Evolutionary conservation across 164 flowering plant genomes (phyloP).

Genomic region (Piper longum): DNA sequence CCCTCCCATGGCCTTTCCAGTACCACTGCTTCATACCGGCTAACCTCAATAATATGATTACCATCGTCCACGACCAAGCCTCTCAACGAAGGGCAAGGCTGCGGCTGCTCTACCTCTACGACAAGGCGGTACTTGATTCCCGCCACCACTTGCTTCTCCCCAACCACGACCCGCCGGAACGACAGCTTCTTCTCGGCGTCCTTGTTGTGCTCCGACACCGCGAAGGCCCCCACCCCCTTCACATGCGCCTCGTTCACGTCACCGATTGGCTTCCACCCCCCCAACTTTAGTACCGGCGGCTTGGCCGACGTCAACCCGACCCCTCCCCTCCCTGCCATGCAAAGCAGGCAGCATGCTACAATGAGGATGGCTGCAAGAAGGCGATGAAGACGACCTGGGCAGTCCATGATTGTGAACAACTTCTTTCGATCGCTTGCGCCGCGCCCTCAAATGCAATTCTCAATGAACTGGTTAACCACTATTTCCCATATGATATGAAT

Average conservation of each 20-base stretch:
- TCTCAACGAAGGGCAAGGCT: neutral
- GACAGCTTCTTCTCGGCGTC: neutral
- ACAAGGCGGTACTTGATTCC: conserved; percentile 10
- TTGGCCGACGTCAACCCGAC: neutral
- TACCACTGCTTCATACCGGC: conserved; percentile 9
- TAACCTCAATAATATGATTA: neutral
- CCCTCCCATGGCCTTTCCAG: conserved; percentile 13
- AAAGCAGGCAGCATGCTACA: neutral
- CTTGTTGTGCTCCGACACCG: conserved; percentile 13
- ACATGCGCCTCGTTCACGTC: conserved; percentile 11
- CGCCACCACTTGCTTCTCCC: conserved; percentile 9
- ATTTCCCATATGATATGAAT: no score
- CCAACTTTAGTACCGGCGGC: neutral
- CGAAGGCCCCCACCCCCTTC: conserved; percentile 5
- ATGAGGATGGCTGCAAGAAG: neutral
- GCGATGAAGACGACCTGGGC: neutral
- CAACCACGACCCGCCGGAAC: conserved; percentile 5
- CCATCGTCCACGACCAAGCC: neutral
- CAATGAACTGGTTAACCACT: no score
- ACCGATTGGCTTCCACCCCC: conserved; percentile 5
- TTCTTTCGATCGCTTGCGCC: neutral
- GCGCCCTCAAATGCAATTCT: no score
- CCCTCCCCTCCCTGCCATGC: neutral
- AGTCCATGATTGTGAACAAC: no score
- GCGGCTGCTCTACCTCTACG: neutral